Percentiles rank a stretch among this genome's conserved stretches.
Conservation (phyloP, 2,329 filamentous ascomycete species). For the Chrysoporthe deuterocubensis region DNA sequence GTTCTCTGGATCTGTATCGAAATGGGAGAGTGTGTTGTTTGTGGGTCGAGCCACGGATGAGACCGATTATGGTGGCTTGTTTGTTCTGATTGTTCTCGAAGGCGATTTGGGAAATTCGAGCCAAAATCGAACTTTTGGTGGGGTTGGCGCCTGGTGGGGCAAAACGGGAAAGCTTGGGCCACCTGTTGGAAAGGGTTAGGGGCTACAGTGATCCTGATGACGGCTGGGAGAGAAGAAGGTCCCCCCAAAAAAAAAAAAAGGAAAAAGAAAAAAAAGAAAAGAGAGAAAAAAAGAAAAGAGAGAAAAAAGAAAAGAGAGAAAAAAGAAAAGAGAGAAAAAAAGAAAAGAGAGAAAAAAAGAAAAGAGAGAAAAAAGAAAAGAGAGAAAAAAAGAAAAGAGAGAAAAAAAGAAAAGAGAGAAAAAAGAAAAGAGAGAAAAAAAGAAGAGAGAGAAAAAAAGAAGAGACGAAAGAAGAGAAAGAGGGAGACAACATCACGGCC, state of each 20-base stretch:
- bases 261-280: background rate
- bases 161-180: constrained; percentile 5
- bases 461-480: background rate
- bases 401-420: background rate
- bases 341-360: background rate
- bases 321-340: background rate
- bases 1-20: background rate
- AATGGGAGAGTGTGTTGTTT: background rate
- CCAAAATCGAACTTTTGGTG: constrained; percentile 28
- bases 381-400: background rate
- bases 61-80: constrained; percentile 1
- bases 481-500: background rate
- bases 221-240: too few relatives aligned
- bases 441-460: background rate
- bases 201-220: background rate
- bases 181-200: background rate
- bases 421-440: background rate
- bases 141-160: constrained; percentile 20
- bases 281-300: background rate
- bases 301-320: too few relatives aligned
- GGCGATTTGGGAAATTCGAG: constrained; percentile 13
- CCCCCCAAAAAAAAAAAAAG: background rate
- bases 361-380: background rate
- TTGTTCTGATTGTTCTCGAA: constrained; percentile 20
- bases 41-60: constrained; percentile 8